phyloP scores from a whole-genome alignment of 2,329 filamentous ascomycete genomes.

The Zymoseptoria passerinii region DNA sequence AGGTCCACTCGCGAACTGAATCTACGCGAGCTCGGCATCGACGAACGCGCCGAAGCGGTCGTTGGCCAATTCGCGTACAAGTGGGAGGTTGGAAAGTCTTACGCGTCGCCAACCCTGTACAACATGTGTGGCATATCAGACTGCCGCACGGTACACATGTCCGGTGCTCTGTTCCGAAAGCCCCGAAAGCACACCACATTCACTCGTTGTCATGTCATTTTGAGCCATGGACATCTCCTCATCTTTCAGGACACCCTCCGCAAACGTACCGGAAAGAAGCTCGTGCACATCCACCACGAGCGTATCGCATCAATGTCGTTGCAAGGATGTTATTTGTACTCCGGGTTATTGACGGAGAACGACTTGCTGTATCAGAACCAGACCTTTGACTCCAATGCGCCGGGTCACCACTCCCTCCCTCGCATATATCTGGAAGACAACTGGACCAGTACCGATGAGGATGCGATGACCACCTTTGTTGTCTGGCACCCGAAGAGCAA shows the following conservation, averaged over 20 bases:
- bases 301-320: conserved; percentile 52
- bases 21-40: conserved; percentile 51
- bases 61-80: conserved; percentile 60
- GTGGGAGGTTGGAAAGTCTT: conserved; percentile 58
- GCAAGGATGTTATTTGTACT: conserved; percentile 58
- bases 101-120: conserved; percentile 56
- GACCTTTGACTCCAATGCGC: conserved; percentile 55
- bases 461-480: conserved; percentile 60
- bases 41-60: conserved; percentile 56
- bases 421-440: conserved; percentile 52
- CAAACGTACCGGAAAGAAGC: conserved; percentile 45
- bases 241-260: conserved; percentile 55
- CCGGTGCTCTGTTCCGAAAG: conserved; percentile 56
- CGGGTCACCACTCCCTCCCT: conserved; percentile 51
- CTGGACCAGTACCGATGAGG: conserved; percentile 56
- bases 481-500: conserved; percentile 54
- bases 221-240: conserved; percentile 52
- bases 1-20: conserved; percentile 51
- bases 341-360: conserved; percentile 52
- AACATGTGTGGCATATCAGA: conserved; percentile 58
- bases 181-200: conserved; percentile 55
- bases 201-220: conserved; percentile 51
- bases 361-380: conserved; percentile 57
- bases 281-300: conserved; percentile 55
- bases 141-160: conserved; percentile 55